Evolutionary conservation across 2,329 filamentous ascomycete species (phyloP).

Genomic region (Daldinia sp.): DNA sequence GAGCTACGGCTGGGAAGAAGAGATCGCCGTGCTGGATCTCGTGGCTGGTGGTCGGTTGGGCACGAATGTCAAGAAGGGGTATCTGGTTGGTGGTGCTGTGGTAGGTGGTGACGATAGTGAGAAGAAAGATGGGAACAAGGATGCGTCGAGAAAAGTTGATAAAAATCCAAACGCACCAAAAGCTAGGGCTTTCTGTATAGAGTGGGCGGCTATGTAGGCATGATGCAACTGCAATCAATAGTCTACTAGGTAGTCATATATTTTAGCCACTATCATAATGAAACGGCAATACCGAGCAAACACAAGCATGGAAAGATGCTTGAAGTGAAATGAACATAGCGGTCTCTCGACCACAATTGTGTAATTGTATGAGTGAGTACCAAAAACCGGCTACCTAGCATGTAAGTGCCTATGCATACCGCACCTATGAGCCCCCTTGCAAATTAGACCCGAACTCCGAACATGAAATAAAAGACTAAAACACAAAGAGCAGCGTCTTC

Average conservation of each 20-base stretch:
- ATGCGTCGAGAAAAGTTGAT: background rate
- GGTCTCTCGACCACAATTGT: background rate
- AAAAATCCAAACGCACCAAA: slow-evolving; percentile 42
- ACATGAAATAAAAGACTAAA: background rate
- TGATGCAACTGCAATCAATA: background rate
- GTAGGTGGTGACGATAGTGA: slow-evolving; percentile 39
- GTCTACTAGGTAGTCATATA: background rate
- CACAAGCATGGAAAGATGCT: too few relatives aligned
- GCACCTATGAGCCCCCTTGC: background rate
- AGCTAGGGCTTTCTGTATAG: slow-evolving; percentile 82
- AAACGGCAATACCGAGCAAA: background rate
- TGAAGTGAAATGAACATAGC: background rate
- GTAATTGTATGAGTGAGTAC: background rate
- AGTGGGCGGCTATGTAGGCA: slow-evolving; percentile 87
- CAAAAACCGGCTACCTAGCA: background rate
- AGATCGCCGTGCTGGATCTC: slow-evolving; percentile 83
- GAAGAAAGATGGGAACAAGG: background rate
- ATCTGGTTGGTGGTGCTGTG: slow-evolving; percentile 78
- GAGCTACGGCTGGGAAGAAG: slow-evolving; percentile 86
- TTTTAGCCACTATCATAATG: background rate
- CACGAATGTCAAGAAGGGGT: slow-evolving; percentile 96
- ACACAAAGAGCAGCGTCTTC: background rate
- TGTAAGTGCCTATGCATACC: background rate
- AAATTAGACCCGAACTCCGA: background rate
- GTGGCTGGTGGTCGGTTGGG: slow-evolving; percentile 87